Evolutionary conservation across 139 green algal genomes (phyloP).

Genomic region (Dunaliella primolecta): DNA sequence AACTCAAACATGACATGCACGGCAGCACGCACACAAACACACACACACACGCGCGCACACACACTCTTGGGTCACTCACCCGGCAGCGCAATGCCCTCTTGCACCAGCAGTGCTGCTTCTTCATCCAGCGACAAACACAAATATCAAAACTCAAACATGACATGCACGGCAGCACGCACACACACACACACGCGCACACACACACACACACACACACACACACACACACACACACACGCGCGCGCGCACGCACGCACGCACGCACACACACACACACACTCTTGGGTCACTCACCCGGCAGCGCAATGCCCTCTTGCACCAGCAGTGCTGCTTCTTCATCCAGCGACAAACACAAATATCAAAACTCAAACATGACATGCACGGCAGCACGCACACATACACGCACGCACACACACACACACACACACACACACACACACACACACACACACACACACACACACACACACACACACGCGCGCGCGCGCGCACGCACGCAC

Average conservation of each 20-base stretch:
- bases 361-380: conserved; percentile 4
- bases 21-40: no score
- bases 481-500: not conserved
- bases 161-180: no score
- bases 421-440: not conserved
- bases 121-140: no score
- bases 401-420: not conserved
- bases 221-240: not conserved
- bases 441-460: not conserved
- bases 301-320: not conserved
- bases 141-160: no score
- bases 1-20: no score
- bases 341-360: no score
- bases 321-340: not conserved
- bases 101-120: no score
- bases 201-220: not conserved
- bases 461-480: not conserved
- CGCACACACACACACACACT: no score
- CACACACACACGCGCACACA: not conserved
- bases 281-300: not conserved
- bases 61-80: no score
- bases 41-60: no score
- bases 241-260: no score
- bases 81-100: no score
- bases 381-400: not conserved